Base-by-base conservation (phyloP, 352 stramenopile species). In the Globisporangium solare region DNA sequence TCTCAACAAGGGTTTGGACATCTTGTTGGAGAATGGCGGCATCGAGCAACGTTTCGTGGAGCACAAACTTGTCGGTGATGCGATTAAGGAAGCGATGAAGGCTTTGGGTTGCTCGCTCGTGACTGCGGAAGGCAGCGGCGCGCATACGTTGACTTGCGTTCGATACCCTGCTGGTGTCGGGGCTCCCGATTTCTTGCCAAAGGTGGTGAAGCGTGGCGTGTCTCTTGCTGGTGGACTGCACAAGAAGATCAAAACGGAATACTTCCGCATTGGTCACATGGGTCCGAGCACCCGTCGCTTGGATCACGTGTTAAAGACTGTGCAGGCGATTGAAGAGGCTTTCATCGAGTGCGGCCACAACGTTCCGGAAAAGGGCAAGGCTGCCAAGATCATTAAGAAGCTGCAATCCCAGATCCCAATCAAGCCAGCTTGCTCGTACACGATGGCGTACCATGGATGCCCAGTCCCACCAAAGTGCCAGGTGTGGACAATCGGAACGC, bases 191-290 rank as follows among this genome's bases (percentile, higher is more conserved):
- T 88, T 92, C 51, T 51, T 92, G 48, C 79, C 82, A 20, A 92
- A 89, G 62, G 79, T 88, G 4, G 67, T 80, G 11, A 74, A 83
- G 55, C 77, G 75, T 41, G 82, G 82, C 7, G 79, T 92, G 27
- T 92, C 82, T 53, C 70, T 92, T 17, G 79, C 82, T 10, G 82
- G 82, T 6, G 82, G 79, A 0, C 65, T 92, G 32, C 82, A 89
- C 70, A 88, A 88, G 59, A 61, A 83, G 47, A 92, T 92, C 65
- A 92, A 92, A 75, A 89, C 71, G 20, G 73, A 92, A 52, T 92
- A 92, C 72, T 92, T 92, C 61, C 82, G 82, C 37, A 92, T 92
- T 55, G 82, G 82, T 40, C 82, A 92, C 74, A 92, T 92, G 82
- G 82, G 82, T 12, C 82, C 79, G 42, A 89, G 77, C 66, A 86